phyloP scores from a whole-genome alignment of 257 asterid genomes.

The Lantana camara region DNA sequence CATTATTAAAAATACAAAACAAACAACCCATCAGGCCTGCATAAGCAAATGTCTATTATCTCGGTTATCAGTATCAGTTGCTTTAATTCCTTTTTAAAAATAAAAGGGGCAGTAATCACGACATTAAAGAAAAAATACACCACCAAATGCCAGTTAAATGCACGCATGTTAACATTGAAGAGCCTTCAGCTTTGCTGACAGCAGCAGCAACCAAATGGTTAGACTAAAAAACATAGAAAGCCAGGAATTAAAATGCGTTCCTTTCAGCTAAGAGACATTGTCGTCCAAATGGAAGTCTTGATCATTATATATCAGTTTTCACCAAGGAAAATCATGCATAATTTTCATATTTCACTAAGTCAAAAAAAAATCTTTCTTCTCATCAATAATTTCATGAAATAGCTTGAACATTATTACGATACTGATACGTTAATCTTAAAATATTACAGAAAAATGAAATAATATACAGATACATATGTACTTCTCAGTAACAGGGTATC shows the following conservation, averaged over 20 bases:
- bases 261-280: not conserved
- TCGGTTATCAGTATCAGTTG: constrained; percentile 12
- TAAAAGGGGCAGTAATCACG: too few relatives aligned
- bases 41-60: not conserved
- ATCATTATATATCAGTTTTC: not conserved
- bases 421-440: not conserved
- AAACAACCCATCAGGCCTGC: not conserved
- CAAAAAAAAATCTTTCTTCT: not conserved
- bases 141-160: too few relatives aligned
- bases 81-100: too few relatives aligned
- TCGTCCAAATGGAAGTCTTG: not conserved
- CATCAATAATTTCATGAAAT: not conserved
- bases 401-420: not conserved
- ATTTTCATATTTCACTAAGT: not conserved
- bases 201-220: constrained; percentile 8
- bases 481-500: constrained; percentile 10
- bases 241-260: not conserved
- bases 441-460: not conserved
- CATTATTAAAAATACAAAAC: not conserved
- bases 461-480: not conserved
- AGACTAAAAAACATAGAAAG: not conserved
- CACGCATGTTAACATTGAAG: not conserved
- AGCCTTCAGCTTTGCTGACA: constrained; percentile 8
- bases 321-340: not conserved
- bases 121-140: too few relatives aligned